These are phyloP conservation scores for Diaporthe eres DNA, from an alignment of 2,329 filamentous ascomycete species.

Conservation along the genomic window DNA sequence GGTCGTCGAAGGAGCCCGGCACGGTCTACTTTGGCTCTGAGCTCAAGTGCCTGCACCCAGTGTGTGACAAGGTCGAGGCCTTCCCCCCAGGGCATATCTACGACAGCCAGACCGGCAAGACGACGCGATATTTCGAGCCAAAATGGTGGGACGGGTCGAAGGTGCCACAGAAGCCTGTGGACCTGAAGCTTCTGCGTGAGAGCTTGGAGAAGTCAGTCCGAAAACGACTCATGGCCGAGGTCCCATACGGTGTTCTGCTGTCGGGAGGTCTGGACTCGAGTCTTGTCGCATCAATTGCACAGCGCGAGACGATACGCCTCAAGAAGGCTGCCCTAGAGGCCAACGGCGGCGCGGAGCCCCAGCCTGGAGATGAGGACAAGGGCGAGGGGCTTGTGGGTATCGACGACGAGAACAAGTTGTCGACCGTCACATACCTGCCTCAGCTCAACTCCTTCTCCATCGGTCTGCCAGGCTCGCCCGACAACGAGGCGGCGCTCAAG, in stretches of 20 bases:
- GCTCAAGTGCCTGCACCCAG: constrained; percentile 90
- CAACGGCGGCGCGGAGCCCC: constrained; percentile 56
- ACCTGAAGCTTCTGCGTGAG: constrained; percentile 85
- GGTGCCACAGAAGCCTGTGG: constrained; percentile 84
- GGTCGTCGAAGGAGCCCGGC: constrained; percentile 84
- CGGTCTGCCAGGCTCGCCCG: constrained; percentile 91
- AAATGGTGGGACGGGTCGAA: constrained; percentile 89
- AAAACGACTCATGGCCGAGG: constrained; percentile 98
- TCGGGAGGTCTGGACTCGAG: constrained; percentile 97
- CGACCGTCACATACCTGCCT: constrained; percentile 90
- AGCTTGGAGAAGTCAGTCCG: constrained; percentile 91
- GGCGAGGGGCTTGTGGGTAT: constrained; percentile 89
- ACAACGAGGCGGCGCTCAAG: constrained; percentile 91
- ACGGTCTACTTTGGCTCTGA: constrained; percentile 97
- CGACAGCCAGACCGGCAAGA: constrained; percentile 90
- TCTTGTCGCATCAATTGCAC: constrained; percentile 93
- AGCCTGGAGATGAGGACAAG: constrained; percentile 66
- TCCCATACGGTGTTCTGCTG: constrained; percentile 95
- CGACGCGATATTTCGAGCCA: constrained; percentile 91
- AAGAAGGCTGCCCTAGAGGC: constrained; percentile 74
- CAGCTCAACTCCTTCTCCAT: constrained; percentile 99
- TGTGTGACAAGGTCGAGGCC: constrained; percentile 94
- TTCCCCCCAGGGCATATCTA: constrained; percentile 98
- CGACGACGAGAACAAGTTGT: constrained; percentile 90
- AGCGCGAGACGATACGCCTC: constrained; percentile 88